Evolutionary conservation across 23 red algal species (phyloP).

Genomic region (Gracilaria caudata): DNA sequence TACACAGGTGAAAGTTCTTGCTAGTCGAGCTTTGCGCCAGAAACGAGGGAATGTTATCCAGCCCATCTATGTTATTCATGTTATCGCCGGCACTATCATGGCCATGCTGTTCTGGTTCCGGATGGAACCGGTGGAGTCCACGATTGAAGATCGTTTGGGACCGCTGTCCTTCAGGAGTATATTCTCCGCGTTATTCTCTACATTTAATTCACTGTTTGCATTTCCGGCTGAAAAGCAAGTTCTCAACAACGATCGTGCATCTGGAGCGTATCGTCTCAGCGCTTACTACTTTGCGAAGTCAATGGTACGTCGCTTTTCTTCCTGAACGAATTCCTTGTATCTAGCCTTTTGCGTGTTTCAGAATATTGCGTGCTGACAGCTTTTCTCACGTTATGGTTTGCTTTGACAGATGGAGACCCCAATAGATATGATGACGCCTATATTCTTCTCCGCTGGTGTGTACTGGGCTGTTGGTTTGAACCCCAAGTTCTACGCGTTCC

Average conservation of each 20-base stretch:
- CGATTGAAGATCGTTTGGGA: conserved; percentile 82
- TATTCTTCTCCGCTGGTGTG: conserved; percentile 55
- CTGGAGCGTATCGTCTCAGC: conserved; percentile 86
- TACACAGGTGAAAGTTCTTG: conserved; percentile 76
- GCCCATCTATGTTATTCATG: conserved; percentile 66
- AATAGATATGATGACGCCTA: conserved; percentile 82
- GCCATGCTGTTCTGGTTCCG: conserved; percentile 77
- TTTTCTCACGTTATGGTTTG: neutral
- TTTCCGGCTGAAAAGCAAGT: conserved; percentile 92
- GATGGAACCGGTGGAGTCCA: conserved; percentile 56
- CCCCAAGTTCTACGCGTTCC: conserved; percentile 42
- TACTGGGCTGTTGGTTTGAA: conserved; percentile 82
- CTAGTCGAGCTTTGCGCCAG: conserved; percentile 10
- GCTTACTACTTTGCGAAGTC: conserved; percentile 96
- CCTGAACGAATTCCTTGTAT: neutral
- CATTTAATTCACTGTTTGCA: conserved; percentile 77
- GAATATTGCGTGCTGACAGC: neutral
- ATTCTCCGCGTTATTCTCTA: conserved; percentile 86
- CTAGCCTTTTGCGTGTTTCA: neutral
- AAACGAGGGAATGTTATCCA: conserved; percentile 68
- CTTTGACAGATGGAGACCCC: conserved; percentile 77
- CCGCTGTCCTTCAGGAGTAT: conserved; percentile 83
- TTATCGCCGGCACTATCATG: conserved; percentile 65
- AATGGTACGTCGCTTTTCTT: conserved; percentile 31
- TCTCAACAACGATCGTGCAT: conserved; percentile 89